Percentiles rank a stretch among this genome's conserved stretches.
These are phyloP conservation scores for Citrus trifoliata DNA, from an alignment of 345 rosid genomes.

Conservation along the genomic window DNA sequence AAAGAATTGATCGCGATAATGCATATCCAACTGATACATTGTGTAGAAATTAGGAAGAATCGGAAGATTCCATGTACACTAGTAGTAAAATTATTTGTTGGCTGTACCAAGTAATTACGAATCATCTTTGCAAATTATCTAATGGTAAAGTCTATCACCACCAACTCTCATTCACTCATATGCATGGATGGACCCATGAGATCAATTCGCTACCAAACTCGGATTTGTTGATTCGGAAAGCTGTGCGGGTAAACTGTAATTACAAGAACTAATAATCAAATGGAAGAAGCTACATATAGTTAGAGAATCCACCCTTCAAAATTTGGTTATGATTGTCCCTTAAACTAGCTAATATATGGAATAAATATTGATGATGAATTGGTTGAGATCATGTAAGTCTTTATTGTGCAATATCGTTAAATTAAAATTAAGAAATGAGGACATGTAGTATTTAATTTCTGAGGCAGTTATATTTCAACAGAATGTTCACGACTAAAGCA, in stretches of 20 bases:
- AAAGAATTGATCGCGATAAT: too few species aligned
- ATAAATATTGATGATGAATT: background rate
- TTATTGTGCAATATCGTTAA: background rate
- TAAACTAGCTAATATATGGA: background rate
- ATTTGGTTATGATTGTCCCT: background rate
- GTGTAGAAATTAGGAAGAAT: too few species aligned
- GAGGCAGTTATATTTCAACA: constrained; percentile 17
- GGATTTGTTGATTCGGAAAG: background rate
- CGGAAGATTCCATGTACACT: too few species aligned
- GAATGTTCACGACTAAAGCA: constrained; percentile 18
- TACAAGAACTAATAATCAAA: background rate
- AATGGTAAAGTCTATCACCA: too few species aligned
- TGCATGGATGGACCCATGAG: background rate
- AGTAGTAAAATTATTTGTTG: too few species aligned
- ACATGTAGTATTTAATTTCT: background rate
- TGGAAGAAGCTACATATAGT: background rate
- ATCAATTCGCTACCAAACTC: background rate
- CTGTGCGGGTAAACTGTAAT: background rate
- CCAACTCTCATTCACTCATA: background rate
- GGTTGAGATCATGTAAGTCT: background rate
- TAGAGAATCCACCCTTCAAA: background rate
- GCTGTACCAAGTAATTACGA: too few species aligned
- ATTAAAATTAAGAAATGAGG: background rate
- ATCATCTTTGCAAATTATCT: too few species aligned
- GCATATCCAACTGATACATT: too few species aligned